A percentile compares a stretch with the other conserved stretches of the same genome.
Conservation (phyloP, 202 grass and related monocot species). For the Elaeis oleifera region DNA sequence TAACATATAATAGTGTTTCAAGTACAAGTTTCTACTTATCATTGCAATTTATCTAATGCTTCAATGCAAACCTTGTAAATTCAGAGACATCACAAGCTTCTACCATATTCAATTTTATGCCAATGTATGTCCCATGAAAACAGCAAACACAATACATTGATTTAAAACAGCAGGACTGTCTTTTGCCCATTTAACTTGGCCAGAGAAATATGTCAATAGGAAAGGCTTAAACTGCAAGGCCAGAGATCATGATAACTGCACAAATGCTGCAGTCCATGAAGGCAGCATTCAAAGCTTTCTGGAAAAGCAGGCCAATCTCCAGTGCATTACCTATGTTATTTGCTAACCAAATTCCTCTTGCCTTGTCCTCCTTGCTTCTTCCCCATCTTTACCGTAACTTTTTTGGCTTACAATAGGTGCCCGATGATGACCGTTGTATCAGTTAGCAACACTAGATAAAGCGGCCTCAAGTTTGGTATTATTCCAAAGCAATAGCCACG, state of each 20-base stretch:
- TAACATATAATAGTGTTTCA: too few relatives aligned
- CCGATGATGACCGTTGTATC: slow-evolving; percentile 42
- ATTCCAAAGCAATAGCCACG: slow-evolving; percentile 31
- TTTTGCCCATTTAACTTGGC: too few relatives aligned
- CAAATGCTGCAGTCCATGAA: slow-evolving; percentile 74
- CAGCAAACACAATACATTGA: too few relatives aligned
- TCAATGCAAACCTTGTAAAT: too few relatives aligned
- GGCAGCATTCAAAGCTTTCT: slow-evolving; percentile 41
- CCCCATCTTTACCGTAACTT: slow-evolving; percentile 18
- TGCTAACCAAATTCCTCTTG: slow-evolving; percentile 21
- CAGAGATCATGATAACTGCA: slow-evolving; percentile 66
- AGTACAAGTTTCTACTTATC: too few relatives aligned
- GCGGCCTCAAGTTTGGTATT: slow-evolving; percentile 49
- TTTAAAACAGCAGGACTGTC: too few relatives aligned
- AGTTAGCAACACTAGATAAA: slow-evolving; percentile 60
- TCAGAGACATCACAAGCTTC: too few relatives aligned
- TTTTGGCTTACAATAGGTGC: slow-evolving; percentile 34
- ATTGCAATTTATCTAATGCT: too few relatives aligned
- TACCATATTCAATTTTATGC: too few relatives aligned
- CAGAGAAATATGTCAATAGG: too few relatives aligned
- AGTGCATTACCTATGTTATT: slow-evolving; percentile 44
- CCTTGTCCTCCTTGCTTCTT: slow-evolving; percentile 5
- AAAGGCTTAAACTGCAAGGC: slow-evolving; percentile 42
- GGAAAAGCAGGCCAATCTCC: slow-evolving; percentile 49
- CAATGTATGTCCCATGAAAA: too few relatives aligned